phyloP scores from a whole-genome alignment of 2,329 filamentous ascomycete species.

The Clarireedia monteithiana region DNA sequence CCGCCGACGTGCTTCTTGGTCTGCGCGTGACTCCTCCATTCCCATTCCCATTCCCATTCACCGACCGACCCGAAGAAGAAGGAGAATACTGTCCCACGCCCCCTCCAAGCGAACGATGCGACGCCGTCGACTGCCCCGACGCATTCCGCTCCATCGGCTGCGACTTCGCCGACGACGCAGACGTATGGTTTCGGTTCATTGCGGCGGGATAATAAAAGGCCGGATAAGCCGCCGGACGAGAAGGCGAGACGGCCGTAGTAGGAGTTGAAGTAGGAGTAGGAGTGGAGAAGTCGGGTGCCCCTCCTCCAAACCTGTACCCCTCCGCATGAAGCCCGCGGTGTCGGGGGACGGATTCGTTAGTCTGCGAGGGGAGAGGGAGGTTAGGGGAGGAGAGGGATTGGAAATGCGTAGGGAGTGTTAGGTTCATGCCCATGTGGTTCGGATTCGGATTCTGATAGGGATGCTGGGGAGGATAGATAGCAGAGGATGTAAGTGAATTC shows the following conservation, averaged over 20 bases:
- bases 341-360: too few relatives aligned
- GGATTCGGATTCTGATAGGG: constrained; percentile 10
- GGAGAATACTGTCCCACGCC: too few relatives aligned
- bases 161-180: not conserved
- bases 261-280: too few relatives aligned
- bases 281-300: too few relatives aligned
- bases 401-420: not conserved
- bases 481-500: constrained; percentile 9
- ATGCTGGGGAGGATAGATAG: not conserved
- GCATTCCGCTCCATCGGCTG: too few relatives aligned
- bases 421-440: not conserved
- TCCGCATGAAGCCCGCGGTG: too few relatives aligned
- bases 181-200: not conserved
- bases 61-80: too few relatives aligned
- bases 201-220: constrained; percentile 31
- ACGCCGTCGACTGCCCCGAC: too few relatives aligned
- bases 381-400: constrained; percentile 14
- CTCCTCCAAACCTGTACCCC: too few relatives aligned
- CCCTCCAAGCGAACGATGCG: too few relatives aligned
- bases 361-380: constrained; percentile 1
- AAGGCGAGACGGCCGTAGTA: too few relatives aligned
- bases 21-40: not conserved
- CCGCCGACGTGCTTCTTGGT: too few relatives aligned
- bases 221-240: constrained; percentile 26
- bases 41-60: not conserved